Evolutionary conservation across 768 basidiomycete genomes (phyloP).

Genomic region (Cystofilobasidium capitatum): DNA sequence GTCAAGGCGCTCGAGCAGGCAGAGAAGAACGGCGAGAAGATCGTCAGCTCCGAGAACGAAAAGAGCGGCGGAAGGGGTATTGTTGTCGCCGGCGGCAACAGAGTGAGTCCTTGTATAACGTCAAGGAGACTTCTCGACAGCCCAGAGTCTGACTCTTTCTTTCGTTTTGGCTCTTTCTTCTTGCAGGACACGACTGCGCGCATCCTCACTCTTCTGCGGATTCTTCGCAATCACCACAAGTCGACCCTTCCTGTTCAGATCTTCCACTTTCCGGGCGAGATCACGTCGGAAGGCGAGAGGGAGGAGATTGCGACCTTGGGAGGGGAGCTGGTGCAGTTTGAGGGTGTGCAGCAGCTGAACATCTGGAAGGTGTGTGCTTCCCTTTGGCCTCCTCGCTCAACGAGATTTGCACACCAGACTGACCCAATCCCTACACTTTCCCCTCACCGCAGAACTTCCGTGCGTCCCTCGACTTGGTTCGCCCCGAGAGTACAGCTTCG

Average conservation of each 20-base stretch:
- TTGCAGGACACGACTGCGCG: slow-evolving; percentile 39
- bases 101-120: not conserved
- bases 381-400: not conserved
- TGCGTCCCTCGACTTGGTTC: slow-evolving; percentile 16
- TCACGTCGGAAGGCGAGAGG: slow-evolving; percentile 29
- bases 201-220: slow-evolving; percentile 37
- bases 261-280: slow-evolving; percentile 42
- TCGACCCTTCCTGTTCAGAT: slow-evolving; percentile 42
- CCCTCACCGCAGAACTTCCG: slow-evolving; percentile 38
- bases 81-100: slow-evolving; percentile 39
- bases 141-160: not conserved
- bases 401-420: no score
- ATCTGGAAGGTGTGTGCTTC: slow-evolving; percentile 28
- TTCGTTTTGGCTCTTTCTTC: not conserved
- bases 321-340: slow-evolving; percentile 32
- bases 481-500: no score
- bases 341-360: slow-evolving; percentile 13
- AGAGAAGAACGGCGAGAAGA: slow-evolving; percentile 30
- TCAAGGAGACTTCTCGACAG: not conserved
- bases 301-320: slow-evolving; percentile 37
- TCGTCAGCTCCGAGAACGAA: slow-evolving; percentile 27
- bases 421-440: not conserved
- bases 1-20: slow-evolving; percentile 34
- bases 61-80: slow-evolving; percentile 34
- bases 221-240: slow-evolving; percentile 36